Percentiles rank a stretch among this genome's conserved stretches.
Evolutionary conservation across 139 green algal species (phyloP).

Genomic region (Chlorella vulgaris): DNA sequence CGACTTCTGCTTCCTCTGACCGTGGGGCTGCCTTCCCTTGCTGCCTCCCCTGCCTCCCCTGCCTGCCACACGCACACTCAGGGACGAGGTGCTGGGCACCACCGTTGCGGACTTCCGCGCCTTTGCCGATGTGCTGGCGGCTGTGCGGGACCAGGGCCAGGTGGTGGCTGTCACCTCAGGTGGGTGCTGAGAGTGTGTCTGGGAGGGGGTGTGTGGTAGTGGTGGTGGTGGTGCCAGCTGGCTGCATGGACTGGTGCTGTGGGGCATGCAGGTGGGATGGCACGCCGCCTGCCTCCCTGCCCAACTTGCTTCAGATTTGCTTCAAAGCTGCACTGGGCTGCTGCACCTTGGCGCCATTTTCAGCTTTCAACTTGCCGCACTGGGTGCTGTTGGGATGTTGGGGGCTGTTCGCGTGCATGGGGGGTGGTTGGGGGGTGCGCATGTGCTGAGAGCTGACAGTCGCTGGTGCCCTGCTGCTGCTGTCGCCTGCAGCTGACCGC

Average conservation of each 20-base stretch:
- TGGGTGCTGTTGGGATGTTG: too few relatives aligned
- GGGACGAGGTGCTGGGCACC: conserved; percentile 82
- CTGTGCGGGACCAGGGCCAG: conserved; percentile 59
- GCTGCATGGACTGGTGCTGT: neutral
- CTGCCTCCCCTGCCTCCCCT: neutral
- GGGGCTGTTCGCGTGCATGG: too few relatives aligned
- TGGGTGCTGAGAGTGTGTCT: conserved; percentile 38
- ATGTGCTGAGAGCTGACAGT: too few relatives aligned
- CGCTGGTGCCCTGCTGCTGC: too few relatives aligned
- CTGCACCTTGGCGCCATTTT: too few relatives aligned
- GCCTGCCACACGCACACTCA: neutral
- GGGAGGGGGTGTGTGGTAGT: neutral
- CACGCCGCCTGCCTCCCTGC: too few relatives aligned
- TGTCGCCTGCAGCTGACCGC: conserved; percentile 59
- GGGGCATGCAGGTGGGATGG: neutral
- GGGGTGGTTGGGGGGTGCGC: too few relatives aligned
- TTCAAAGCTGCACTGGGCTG: too few relatives aligned
- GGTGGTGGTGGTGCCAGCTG: neutral
- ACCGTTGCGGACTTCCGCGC: conserved; percentile 79
- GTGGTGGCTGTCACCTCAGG: conserved; percentile 86
- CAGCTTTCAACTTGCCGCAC: too few relatives aligned
- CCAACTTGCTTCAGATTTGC: too few relatives aligned
- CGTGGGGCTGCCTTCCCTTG: neutral
- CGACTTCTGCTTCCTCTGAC: too few relatives aligned
- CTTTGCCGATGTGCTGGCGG: conserved; percentile 69